phyloP scores from a whole-genome alignment of 2,329 filamentous ascomycete genomes.

The Alternaria triticimaculans region DNA sequence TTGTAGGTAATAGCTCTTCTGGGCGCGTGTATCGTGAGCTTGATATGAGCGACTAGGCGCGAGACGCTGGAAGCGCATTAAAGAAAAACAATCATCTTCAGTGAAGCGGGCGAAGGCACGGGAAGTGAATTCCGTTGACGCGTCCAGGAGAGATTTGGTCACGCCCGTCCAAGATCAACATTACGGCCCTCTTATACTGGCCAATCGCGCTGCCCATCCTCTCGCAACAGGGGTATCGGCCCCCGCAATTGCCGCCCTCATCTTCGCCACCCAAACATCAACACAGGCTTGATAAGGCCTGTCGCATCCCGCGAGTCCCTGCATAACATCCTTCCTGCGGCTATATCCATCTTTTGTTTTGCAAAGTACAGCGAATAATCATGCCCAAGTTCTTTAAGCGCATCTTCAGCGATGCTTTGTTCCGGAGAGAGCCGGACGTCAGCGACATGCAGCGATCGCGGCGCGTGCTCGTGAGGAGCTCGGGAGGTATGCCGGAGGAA shows the following conservation, averaged over 20 bases:
- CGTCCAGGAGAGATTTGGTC: slow-evolving; percentile 3
- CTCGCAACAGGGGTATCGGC: not conserved
- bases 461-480: slow-evolving; percentile 25
- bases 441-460: slow-evolving; percentile 28
- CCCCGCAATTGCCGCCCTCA: slow-evolving; percentile 11
- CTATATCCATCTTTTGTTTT: not conserved
- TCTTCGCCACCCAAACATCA: slow-evolving; percentile 9
- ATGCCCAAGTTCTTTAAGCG: slow-evolving; percentile 32
- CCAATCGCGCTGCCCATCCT: not conserved
- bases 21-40: not conserved
- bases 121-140: slow-evolving; percentile 1
- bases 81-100: not conserved
- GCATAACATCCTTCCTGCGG: slow-evolving; percentile 2
- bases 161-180: slow-evolving; percentile 7
- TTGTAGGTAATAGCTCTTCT: not conserved
- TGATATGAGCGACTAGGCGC: too few relatives aligned
- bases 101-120: not conserved
- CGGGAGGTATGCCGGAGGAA: slow-evolving; percentile 14
- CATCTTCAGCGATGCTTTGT: slow-evolving; percentile 30
- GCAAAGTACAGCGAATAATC: not conserved
- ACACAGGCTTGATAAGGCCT: slow-evolving; percentile 7
- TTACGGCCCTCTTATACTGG: not conserved
- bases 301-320: not conserved
- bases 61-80: not conserved
- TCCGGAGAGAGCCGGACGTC: slow-evolving; percentile 22